Evolutionary conservation across 768 basidiomycete genomes (phyloP).

Genomic region (Lactifluus volemus): DNA sequence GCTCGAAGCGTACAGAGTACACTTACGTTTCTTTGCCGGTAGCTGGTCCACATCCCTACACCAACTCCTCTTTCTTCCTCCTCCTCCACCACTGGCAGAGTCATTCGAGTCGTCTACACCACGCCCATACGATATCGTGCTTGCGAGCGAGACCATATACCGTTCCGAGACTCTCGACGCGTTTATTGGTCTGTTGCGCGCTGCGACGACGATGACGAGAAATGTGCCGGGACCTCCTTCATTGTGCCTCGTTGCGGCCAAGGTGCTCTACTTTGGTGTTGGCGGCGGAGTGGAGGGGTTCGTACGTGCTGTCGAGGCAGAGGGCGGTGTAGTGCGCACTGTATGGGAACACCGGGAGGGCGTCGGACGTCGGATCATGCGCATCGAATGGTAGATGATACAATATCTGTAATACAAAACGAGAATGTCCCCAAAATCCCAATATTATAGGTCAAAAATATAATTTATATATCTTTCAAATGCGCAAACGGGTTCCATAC

Average conservation of each 20-base stretch:
- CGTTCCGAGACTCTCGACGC: constrained; percentile 50
- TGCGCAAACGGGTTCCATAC: constrained; percentile 15
- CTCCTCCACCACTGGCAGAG: not conserved
- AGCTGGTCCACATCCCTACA: constrained; percentile 58
- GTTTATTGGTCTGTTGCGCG: constrained; percentile 46
- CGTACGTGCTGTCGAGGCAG: constrained; percentile 39
- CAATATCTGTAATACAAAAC: not conserved
- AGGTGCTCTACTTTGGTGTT: constrained; percentile 91
- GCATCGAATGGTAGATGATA: constrained; percentile 40
- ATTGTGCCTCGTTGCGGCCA: constrained; percentile 77
- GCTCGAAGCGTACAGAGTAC: constrained; percentile 43
- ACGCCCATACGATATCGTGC: constrained; percentile 53
- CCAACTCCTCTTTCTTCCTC: not conserved
- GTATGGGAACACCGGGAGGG: constrained; percentile 62
- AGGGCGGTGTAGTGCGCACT: constrained; percentile 34
- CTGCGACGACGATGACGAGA: not conserved
- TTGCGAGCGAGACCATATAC: constrained; percentile 95
- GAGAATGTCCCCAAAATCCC: too few species aligned
- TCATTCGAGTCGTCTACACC: not conserved
- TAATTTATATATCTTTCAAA: not conserved
- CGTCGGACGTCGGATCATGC: constrained; percentile 67
- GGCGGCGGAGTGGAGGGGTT: constrained; percentile 83
- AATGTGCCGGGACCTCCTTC: not conserved
- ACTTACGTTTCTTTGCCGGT: constrained; percentile 71
- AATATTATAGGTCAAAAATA: too few species aligned